phyloP scores from a whole-genome alignment of 192 early-diverging fungal genomes.

The Diversispora epigaea region DNA sequence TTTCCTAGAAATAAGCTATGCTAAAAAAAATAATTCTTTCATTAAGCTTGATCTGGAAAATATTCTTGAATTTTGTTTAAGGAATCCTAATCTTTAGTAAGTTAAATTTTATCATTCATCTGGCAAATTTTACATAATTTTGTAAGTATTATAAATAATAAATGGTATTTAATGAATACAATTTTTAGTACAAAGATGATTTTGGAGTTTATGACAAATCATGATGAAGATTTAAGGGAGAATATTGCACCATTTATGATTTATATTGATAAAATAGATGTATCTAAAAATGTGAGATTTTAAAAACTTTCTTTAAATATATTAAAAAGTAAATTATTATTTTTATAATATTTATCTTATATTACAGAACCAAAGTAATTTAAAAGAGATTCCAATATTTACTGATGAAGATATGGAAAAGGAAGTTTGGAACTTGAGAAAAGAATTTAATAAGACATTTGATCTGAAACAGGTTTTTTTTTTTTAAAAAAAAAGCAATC shows the following conservation, averaged over 20 bases:
- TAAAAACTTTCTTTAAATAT: not conserved
- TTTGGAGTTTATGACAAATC: conserved; percentile 31
- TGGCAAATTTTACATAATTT: not conserved
- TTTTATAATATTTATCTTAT: too few species aligned
- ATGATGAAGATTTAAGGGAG: conserved; percentile 27
- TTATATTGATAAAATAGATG: conserved; percentile 38
- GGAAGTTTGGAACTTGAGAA: not conserved
- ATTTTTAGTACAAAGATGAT: conserved; percentile 37
- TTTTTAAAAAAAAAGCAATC: not conserved
- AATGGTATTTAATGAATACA: not conserved
- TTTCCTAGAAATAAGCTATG: conserved; percentile 43
- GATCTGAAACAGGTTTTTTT: not conserved
- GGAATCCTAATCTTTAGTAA: conserved; percentile 58
- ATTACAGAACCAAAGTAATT: not conserved
- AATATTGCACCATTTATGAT: conserved; percentile 36
- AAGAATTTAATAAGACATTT: not conserved
- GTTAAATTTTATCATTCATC: not conserved
- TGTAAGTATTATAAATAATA: not conserved
- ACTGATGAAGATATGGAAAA: conserved; percentile 25
- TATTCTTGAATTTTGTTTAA: conserved; percentile 60
- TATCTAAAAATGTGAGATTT: not conserved
- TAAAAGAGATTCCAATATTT: not conserved
- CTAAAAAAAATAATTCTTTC: conserved; percentile 15
- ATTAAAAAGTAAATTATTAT: too few species aligned
- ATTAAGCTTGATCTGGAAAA: conserved; percentile 44